Evolutionary conservation across 768 basidiomycete genomes (phyloP), one percentile per base, ranked within the genome.

Genomic region (Boletus insuetus): DNA sequence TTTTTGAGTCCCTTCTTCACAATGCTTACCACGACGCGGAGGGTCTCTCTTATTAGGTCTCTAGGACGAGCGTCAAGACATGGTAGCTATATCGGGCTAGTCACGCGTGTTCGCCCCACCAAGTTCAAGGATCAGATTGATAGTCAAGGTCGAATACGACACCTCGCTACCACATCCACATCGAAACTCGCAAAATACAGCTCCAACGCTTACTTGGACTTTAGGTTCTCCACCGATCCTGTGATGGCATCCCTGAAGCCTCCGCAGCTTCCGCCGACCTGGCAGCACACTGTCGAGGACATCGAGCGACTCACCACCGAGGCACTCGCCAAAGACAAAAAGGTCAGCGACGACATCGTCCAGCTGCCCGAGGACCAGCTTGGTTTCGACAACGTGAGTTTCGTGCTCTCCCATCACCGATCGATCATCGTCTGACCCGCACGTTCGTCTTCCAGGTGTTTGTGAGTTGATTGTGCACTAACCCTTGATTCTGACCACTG

Each of bases 211-310:
- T 19, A n/a, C 22, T 20, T 54, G 19, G 10, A 48, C 32, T 55
- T 61, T 4, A 34, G 7, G 31, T 59, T 67, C 49, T 5, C 45
- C 29, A 17, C 26, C 3, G 52, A 59, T 34, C 24, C 32, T 13
- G 4, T 47, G 53, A 77, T 79, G 71, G 77, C 82, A 72, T 68
- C 79, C 13, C 61, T 90, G 38, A 77, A 73, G 9, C 82, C 90
- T 29, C 89, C 91, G 1, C 88, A 91, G 63, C 61, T 79, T 22
- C 74, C 90, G 1, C 86, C 83, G 20, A 65, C 66, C 41, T 93
- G 90, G 91, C 77, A 80, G 14, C 88, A 92, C 67, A 74, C 84
- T 26, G 74, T 85, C 2, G 80, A 84, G 46, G 82, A 88, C 31
- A 79, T 92, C 46, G 69, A 77, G 9, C 71, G 70, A 31, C 65